Evolutionary conservation across 1,139 yeast genomes (phyloP), one percentile per base, ranked within the genome.

Genomic region (Eremothecium sinecaudum): DNA sequence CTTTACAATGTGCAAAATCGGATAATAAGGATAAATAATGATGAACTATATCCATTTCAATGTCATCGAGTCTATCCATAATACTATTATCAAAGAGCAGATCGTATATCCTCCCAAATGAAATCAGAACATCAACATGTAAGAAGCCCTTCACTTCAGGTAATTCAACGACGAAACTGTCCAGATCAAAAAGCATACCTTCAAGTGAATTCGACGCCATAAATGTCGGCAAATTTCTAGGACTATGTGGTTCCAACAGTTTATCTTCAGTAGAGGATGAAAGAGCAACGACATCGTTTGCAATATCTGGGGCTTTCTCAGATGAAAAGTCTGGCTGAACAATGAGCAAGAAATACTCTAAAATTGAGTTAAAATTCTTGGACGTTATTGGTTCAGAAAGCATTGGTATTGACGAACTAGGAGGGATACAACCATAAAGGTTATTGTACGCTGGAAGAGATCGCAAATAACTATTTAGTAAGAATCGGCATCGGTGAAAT

Each of bases 401-500:
- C 32, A 69, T 66, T 0, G 93, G 90, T 2, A 82, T 48, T 0
- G 87, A 68, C 8, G 79, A 61, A 0, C 83, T 71, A 0, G 86
- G 76, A 10, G 66, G 56, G 11, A 78, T 66, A n/a, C 73, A 61
- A 0, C 79, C 75, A 45, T 57, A 64, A 2, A 68, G 63, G 15
- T 63, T 61, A 10, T 62, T 54, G 47, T 79, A 81, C 2, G 44
- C 27, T 16, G 51, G 50, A 0, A 58, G 52, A 34, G 67, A 66
- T 37, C 75, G 64, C 13, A 62, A 59, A 13, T 69, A 66, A 9
- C 65, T 66, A 7, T 70, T 69, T 12, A 87, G 57, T 23, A 87
- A 55, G 50, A 84, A 86, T 0, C 93, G 78, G 15, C 75, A 64
- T 35, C 98, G 61, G 46, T 82, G 92, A 45, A 73, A 84, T 0